These are phyloP conservation scores for Cercospora berteroae DNA, from an alignment of 2,329 filamentous ascomycete species.

Conservation along the genomic window DNA sequence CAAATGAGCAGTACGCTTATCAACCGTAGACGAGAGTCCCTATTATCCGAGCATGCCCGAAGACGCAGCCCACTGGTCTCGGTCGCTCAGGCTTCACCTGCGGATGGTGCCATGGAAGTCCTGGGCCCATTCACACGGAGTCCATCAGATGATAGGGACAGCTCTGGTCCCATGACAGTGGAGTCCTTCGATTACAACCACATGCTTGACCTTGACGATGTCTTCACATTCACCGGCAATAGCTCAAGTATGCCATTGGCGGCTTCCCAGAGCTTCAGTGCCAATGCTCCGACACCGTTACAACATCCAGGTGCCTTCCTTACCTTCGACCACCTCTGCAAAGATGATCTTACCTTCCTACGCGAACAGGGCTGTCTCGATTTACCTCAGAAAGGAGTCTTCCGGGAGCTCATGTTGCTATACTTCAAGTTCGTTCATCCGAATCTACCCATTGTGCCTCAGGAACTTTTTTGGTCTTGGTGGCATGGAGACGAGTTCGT, in stretches of 20 bases:
- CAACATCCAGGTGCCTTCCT: not conserved
- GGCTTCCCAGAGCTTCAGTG: constrained; percentile 10
- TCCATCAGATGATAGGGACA: constrained; percentile 12
- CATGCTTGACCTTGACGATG: constrained; percentile 23
- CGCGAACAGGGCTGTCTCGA: constrained; percentile 21
- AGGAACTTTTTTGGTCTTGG: constrained; percentile 19
- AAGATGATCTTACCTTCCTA: constrained; percentile 16
- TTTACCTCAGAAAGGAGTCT: constrained; percentile 10
- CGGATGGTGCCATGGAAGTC: constrained; percentile 14
- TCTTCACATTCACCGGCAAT: constrained; percentile 27
- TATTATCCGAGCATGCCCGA: constrained; percentile 17
- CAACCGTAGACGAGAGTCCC: constrained; percentile 13
- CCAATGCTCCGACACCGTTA: not conserved
- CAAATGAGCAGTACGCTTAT: not conserved
- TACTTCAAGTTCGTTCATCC: constrained; percentile 24
- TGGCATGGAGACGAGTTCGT: constrained; percentile 17
- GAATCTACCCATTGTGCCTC: constrained; percentile 17
- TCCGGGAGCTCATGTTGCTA: constrained; percentile 15
- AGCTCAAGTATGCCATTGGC: constrained; percentile 13
- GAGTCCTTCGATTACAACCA: constrained; percentile 23
- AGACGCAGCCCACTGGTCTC: constrained; percentile 11
- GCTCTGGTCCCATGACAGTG: constrained; percentile 6
- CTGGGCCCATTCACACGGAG: constrained; percentile 12
- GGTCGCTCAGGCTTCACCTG: constrained; percentile 9
- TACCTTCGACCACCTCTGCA: not conserved